Evolutionary conservation across 2,329 filamentous ascomycete species (phyloP), one percentile per base, ranked within the genome.

Genomic region (Hawksworthiomyces lignivorus): DNA sequence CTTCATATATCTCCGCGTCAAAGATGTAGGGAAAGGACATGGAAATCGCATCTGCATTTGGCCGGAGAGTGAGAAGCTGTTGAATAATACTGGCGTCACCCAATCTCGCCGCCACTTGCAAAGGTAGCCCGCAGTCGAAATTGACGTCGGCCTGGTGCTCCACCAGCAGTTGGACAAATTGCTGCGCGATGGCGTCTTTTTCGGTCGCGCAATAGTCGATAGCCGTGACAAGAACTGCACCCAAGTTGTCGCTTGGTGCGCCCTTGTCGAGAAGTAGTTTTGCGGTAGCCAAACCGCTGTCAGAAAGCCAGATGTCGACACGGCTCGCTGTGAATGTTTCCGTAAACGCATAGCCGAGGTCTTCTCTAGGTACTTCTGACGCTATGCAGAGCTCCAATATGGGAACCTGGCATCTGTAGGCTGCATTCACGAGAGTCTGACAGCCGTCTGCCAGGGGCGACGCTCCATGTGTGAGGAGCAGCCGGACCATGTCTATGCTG

Each of bases 1-100:
- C 68, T 44, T 80, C 72, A 3, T 67, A 54, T 1, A 72, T 54
- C 0, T 65, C 61, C 0, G 67, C 67, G 34, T 71, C 68, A 36
- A 83, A 73, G 2, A 82, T 68, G 26, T 64, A 68, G 17, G 74
- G 71, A 40, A 83, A 73, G 0, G 73, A 73, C 44, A 66, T 58
- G 0, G 69, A 69, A 2, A 82, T 56, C 0, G 73, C 64, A 33
- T 67, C 62, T 2, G 68, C 62, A 5, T 65, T 68, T 0, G 77
- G 74, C 8, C 66, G 64, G 40, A 69, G 63, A 5, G 62, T 56
- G 6, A 82, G 60, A 18, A 82, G 62, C 35, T 65, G 60, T 36
- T 57, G 60, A 3, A 76, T 69, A 48, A 80, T 65, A 11, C 63
- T 60, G 5, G 63, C 54, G 36, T 76, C 67, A 7, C 69, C 74